Conservation (phyloP, 2,329 filamentous ascomycete genomes). For the Penicillium digitatum region DNA sequence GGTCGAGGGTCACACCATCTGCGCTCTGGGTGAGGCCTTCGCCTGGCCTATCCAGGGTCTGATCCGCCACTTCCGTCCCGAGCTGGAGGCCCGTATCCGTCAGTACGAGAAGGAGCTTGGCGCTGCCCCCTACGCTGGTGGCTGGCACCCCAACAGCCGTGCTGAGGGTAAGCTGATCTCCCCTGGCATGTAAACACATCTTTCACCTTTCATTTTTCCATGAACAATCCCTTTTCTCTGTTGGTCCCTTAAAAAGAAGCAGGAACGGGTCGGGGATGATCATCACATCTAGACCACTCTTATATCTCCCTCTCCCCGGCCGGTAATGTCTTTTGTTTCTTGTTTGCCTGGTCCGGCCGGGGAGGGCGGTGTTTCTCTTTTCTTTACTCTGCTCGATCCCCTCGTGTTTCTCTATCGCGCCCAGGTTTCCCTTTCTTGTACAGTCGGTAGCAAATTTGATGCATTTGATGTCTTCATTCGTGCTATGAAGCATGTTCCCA, state of each 20-base stretch:
- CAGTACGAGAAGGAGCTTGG: conserved; percentile 70
- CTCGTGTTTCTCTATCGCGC: conserved; percentile 24
- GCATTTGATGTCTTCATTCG: conserved; percentile 25
- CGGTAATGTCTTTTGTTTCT: conserved; percentile 15
- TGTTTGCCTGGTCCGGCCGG: conserved; percentile 6
- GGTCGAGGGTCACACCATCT: conserved; percentile 98
- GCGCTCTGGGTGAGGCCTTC: conserved; percentile 94
- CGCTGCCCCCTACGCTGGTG: conserved; percentile 74
- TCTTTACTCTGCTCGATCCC: conserved; percentile 23
- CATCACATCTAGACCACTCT: conserved; percentile 19
- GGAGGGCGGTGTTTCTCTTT: conserved; percentile 22
- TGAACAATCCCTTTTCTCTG: conserved; percentile 6
- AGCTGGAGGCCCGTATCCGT: conserved; percentile 86
- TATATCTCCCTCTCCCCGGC: conserved; percentile 11
- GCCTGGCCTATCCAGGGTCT: conserved; percentile 98
- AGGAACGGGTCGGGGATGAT: conserved; percentile 17
- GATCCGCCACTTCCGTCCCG: conserved; percentile 95
- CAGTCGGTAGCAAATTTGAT: conserved; percentile 30
- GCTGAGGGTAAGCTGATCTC: conserved; percentile 79
- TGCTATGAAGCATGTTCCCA: background rate
- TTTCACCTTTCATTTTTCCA: conserved; percentile 1
- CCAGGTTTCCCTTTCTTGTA: conserved; percentile 27
- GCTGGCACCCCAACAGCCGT: conserved; percentile 72
- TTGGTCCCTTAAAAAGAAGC: conserved; percentile 18
- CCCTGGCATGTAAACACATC: conserved; percentile 74